phyloP scores from a whole-genome alignment of 202 grass and related monocot species.

The Sporobolus alterniflorus region DNA sequence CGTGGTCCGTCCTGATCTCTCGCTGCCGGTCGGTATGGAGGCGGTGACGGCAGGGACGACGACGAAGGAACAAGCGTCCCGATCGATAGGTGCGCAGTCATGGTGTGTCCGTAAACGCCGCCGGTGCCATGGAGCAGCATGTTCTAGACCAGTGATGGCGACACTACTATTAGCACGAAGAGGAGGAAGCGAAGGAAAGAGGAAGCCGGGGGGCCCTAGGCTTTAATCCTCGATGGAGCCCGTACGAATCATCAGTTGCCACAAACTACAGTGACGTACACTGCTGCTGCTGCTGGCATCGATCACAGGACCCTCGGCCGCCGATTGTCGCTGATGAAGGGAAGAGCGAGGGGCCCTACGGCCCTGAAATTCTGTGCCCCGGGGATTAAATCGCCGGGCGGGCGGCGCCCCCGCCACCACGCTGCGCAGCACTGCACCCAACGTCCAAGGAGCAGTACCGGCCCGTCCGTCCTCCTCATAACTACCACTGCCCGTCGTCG shows the following conservation, averaged over 20 bases:
- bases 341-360: neutral
- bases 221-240: neutral
- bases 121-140: neutral
- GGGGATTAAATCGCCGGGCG: neutral
- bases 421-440: conserved; percentile 33
- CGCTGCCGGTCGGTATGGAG: too few species aligned
- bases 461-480: neutral
- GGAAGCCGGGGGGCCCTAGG: too few species aligned
- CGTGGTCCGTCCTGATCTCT: too few species aligned
- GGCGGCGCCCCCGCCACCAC: neutral
- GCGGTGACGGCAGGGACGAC: too few species aligned
- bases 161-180: neutral
- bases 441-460: conserved; percentile 44
- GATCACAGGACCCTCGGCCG: neutral
- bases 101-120: neutral
- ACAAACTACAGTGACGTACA: conserved; percentile 36
- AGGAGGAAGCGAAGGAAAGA: too few species aligned
- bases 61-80: neutral
- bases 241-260: conserved; percentile 4
- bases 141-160: too few species aligned
- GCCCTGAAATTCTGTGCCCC: conserved; percentile 56
- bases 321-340: neutral
- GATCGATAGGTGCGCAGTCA: neutral
- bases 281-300: conserved; percentile 19
- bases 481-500: conserved; percentile 21